Evolutionary conservation across 495 filamentous ascomycete species (phyloP).

Genomic region (Echria macrotheca): DNA sequence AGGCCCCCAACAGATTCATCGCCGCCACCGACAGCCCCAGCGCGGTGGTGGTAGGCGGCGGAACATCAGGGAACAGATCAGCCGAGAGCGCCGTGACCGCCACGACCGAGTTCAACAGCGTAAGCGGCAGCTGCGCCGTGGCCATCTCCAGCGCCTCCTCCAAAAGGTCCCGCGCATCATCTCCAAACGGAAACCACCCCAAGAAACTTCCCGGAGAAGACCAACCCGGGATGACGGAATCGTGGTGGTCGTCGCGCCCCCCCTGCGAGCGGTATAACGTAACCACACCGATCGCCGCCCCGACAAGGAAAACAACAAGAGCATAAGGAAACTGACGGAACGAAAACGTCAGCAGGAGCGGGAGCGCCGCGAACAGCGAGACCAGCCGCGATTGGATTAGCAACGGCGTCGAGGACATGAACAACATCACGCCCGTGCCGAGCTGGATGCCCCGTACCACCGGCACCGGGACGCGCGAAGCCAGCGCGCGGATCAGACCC

Average conservation of each 20-base stretch:
- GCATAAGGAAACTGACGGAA: neutral
- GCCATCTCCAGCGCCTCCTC: conserved; percentile 45
- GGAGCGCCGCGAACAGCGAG: conserved; percentile 49
- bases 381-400: conserved; percentile 55
- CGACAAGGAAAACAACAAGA: neutral
- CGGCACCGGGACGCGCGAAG: conserved; percentile 68
- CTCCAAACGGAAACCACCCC: too few relatives aligned
- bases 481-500: conserved; percentile 64
- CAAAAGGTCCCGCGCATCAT: too few relatives aligned
- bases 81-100: conserved; percentile 70
- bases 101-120: conserved; percentile 84
- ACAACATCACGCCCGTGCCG: conserved; percentile 75
- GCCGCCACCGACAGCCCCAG: conserved; percentile 72
- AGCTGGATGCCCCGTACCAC: conserved; percentile 93
- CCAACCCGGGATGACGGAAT: neutral
- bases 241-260: neutral
- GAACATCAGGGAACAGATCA: conserved; percentile 60
- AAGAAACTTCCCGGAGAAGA: too few relatives aligned
- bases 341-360: conserved; percentile 12
- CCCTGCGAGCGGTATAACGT: too few relatives aligned
- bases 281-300: too few relatives aligned
- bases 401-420: conserved; percentile 61
- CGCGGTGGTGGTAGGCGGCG: conserved; percentile 56
- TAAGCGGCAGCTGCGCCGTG: conserved; percentile 81
- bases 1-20: conserved; percentile 82